Evolutionary conservation across 805 yeast species (phyloP), one percentile per base, ranked within the genome.

Genomic region (Starmerella stellata): DNA sequence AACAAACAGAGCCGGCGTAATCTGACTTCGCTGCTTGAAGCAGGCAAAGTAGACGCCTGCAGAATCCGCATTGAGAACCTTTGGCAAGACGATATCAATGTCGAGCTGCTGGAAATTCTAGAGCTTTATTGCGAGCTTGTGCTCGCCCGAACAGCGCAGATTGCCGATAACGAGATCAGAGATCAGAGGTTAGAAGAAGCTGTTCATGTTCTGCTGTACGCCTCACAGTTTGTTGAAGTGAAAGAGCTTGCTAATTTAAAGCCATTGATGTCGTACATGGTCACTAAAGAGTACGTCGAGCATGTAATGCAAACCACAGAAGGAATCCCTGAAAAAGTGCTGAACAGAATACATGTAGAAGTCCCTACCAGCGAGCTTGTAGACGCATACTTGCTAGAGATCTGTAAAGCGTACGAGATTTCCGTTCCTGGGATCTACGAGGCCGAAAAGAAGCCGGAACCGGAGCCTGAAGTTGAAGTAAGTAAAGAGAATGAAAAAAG

Each of bases 121-220:
- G 94, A 83, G 56, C 60, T 83, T 16, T 80, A 80, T 54, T 76
- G 93, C 52, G 94, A 83, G 56, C 61, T 82, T 3, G 55, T 80
- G 17, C 65, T 78, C 35, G 93, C 94, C 0, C 63, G 95, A 41
- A 68, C 78, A 11, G 67, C 74, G 14, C 61, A 80, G 18, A 52
- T 82, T 21, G 68, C 68, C 17, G 41, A 40, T 4, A 37, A 39
- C 4, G 28, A 38, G 30, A 43, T 42, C 18, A 25, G 29, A n/a
- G 53, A 50, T 32, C 46, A 42, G 16, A 42, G 54, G 15, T 63
- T 80, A 18, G 66, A 69, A 38, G 94, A 81, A 54, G 87, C 93
- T 0, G 76, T 78, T 3, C 68, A 69, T 47, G 67, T 81, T 3
- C 58, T 82, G 11, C 69, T 80, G 0, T 79, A 66, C 52, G 65